These are phyloP conservation scores for Auxenochlorella protothecoides DNA, from an alignment of 139 green algal genomes.

Conservation along the genomic window DNA sequence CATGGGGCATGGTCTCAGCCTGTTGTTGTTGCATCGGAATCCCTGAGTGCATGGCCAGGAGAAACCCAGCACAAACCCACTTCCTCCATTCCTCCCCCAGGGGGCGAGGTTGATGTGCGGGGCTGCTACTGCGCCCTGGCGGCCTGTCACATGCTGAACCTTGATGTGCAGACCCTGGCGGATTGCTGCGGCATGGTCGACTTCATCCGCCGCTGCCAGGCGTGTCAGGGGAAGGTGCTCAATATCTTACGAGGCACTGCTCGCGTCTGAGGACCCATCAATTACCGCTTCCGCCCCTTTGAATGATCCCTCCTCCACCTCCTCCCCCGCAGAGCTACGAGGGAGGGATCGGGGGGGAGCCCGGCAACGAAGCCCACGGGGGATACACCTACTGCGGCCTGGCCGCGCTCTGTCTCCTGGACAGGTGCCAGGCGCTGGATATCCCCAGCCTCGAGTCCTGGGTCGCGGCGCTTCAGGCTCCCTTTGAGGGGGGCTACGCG, in stretches of 20 bases:
- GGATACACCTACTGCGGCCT: slow-evolving; percentile 96
- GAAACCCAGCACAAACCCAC: no score
- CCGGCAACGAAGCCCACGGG: slow-evolving; percentile 92
- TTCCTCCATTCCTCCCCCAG: slow-evolving; percentile 13
- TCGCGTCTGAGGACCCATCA: background rate
- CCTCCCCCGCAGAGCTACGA: slow-evolving; percentile 62
- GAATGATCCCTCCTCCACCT: background rate
- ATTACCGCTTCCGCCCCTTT: background rate
- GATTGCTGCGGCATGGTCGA: slow-evolving; percentile 35
- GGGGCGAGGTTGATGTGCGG: slow-evolving; percentile 85
- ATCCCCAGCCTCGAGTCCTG: slow-evolving; percentile 59
- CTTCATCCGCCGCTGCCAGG: slow-evolving; percentile 62
- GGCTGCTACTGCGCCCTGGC: slow-evolving; percentile 87
- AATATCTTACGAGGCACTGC: no score
- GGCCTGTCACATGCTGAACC: slow-evolving; percentile 51
- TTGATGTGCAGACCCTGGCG: slow-evolving; percentile 55
- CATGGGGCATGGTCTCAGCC: no score
- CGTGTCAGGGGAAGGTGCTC: background rate
- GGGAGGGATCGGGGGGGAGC: slow-evolving; percentile 90
- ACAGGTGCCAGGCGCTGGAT: slow-evolving; percentile 41
- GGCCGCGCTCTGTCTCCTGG: slow-evolving; percentile 60
- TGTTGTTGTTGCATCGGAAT: no score
- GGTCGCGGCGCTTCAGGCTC: slow-evolving; percentile 57
- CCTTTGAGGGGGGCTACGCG: slow-evolving; percentile 87
- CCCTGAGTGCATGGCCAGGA: background rate